Evolutionary conservation across 2,329 filamentous ascomycete species (phyloP), one percentile per base, ranked within the genome.

Genomic region (Neopestalotiopsis sp.): DNA sequence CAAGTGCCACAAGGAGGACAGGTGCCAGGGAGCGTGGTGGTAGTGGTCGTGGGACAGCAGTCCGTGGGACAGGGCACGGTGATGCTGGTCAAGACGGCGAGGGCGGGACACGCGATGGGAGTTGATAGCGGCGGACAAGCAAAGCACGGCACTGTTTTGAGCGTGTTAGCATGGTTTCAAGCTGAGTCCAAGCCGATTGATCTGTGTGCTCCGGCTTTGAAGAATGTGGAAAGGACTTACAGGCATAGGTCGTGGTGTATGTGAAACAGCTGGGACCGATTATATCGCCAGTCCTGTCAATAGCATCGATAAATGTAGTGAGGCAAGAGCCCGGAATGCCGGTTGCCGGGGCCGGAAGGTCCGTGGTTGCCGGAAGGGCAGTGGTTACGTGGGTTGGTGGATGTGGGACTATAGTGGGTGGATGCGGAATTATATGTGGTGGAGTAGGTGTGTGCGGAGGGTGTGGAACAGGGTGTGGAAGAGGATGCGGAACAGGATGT

Each of bases 41-140:
- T 62, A 5, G 59, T n/a, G 2, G 59, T 62, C 10, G 59, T 34
- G 59, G 59, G 59, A 40, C 59, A 62, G 30, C 59, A 62, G 59
- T 42, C 59, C 4, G 59, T 62, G 4, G 59, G 3, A 40, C 59
- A 62, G 12, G 59, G 59, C 59, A 62, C 59, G 9, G 32, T 17
- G 30, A 62, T 13, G 5, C 17, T 62, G 14, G 59, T 40, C 59
- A n/a, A n/a, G 59, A 62, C 30, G 5, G 59, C 59, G 9, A 62
- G 30, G 17, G 59, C 59, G 17, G 59, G 59, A 5, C 59, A 62
- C 4, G 59, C 59, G 17, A 62, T 20, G 9, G 59, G 59, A 10
- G 28, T 62, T 38, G 59, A 17, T 14, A 12, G 59, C 2, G 59
- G 59, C 59, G 59, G 59, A 38, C 59, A 62, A 7, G 59, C 59